Base-by-base conservation (phyloP, 768 basidiomycete species). In the Podaxis pistillaris region DNA sequence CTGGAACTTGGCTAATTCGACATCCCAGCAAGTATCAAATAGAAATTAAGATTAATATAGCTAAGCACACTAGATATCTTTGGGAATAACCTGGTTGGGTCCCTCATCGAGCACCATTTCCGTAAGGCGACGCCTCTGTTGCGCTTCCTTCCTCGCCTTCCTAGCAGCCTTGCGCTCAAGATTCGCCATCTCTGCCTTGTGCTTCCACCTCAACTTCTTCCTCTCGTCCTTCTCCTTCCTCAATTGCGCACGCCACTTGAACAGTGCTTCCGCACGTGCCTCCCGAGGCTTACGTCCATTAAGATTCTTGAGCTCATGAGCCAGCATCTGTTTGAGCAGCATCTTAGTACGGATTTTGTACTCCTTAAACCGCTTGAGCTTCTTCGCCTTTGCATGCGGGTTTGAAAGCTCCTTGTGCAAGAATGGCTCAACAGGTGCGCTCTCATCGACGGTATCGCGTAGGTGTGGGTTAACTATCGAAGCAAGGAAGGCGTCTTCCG, bases 331-430 rank as follows among this genome's bases (percentile, higher is more conserved):
- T 63, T 80, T 76, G 52, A 88, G 76, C 58, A 89, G 75, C 19
- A 74, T 72, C 49, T 80, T 77, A 69, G 79, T 81, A 64, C 80
- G 76, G 17, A 71, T 66, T 65, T 81, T 79, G 66, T 80, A 81
- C 3, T 77, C 78, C 71, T 90, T 84, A 89, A 89, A 94, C 65
- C 93, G 85, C 54, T 78, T 78, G 68, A 90, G 87, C 72, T 90
- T 93, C 79, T 91, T 93, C 8, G 91, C 89, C 19, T 90, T 87
- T 12, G 89, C 86, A 69, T 93, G 88, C 26, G 91, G 91, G 72
- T 93, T 93, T 28, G 90, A 81, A 41, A 94, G 83, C 69, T 94
- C 93, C 64, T 82, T 82, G 50, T 76, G 70, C 61, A 94, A 74
- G 69, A 85, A 84, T 24, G 82, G 69, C 70, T 94, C 93, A 63